Base-by-base conservation (phyloP, 2,329 filamentous ascomycete species). In the Colletotrichum somersetense region DNA sequence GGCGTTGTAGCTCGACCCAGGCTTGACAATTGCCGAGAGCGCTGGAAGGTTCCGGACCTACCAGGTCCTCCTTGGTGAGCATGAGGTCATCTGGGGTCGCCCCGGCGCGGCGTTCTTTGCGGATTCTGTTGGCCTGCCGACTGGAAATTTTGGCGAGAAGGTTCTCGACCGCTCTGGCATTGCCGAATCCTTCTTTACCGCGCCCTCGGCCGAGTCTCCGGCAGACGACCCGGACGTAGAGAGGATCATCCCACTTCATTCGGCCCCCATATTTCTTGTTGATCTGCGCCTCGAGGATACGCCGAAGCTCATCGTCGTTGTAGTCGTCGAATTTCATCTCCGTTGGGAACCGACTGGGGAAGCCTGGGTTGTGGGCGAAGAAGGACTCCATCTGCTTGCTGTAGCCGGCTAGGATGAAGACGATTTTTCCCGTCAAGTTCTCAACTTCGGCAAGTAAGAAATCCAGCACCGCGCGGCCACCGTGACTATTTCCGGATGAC, bases 321-420 rank as follows among this genome's bases (percentile, higher is more conserved):
- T 93, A 95, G 78, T 96, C 93, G 0, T 87, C 82, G 67, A 95
- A 96, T 53, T 88, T 85, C 76, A 95, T 83, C 44, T 86, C 81
- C 14, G 89, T 82, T 0, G 92, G 92, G 48, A 96, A 91, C 0
- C 93, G 89, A 74, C 91, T 93, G 0, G 88, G 84, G 3, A 95
- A 83, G 0, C 93, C 92, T 0, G 89, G 89, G 56, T 95, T 95
- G 72, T 95, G 92, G 0, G 88, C 85, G 58, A 93, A 94, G 78
- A 95, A 94, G 0, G 85, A 85, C 75, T 95, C 92, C 92, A 96
- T 95, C 73, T 93, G 85, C 75, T 90, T 91, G 61, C 85, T 85
- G 79, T 95, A 95, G 0, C 93, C 93, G 0, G 92, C 93, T 3
- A 96, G 82, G 0, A 95, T 85, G 65, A 95, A 92, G 0, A 91